Conservation (phyloP, 306 rosid species). For the Cyclanthera cordifolia region DNA sequence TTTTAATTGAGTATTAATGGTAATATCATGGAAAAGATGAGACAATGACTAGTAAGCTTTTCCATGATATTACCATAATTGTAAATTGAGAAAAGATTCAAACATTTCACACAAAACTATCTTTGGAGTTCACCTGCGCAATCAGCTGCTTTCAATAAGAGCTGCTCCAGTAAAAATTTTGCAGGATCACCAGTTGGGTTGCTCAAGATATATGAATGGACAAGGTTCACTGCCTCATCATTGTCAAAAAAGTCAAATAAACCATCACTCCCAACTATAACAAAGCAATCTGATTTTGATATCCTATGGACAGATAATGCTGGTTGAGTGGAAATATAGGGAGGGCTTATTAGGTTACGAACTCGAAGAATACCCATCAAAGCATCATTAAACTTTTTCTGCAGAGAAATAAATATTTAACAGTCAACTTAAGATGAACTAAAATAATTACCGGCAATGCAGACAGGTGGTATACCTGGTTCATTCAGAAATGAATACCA, state of each 20-base stretch:
- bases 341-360: constrained; percentile 79
- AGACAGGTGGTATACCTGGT: constrained; percentile 5
- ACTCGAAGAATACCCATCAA: constrained; percentile 96
- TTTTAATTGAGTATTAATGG: neutral
- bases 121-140: constrained; percentile 45
- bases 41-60: neutral
- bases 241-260: constrained; percentile 92
- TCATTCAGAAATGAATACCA: constrained; percentile 6
- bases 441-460: constrained; percentile 6
- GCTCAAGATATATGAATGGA: constrained; percentile 53
- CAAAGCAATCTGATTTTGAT: constrained; percentile 58
- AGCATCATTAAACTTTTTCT: constrained; percentile 87
- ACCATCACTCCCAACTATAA: constrained; percentile 83
- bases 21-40: neutral
- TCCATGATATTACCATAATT: constrained; percentile 8
- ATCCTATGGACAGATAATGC: constrained; percentile 62
- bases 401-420: constrained; percentile 18
- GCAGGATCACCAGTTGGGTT: constrained; percentile 85
- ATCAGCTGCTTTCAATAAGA: constrained; percentile 64
- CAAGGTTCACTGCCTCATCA: constrained; percentile 68
- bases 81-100: neutral
- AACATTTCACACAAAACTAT: neutral
- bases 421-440: constrained; percentile 5
- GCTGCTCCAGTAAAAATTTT: constrained; percentile 78
- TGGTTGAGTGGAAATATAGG: constrained; percentile 78